Percentiles rank a stretch among this genome's conserved stretches.
phyloP scores from a whole-genome alignment of 1,284 basidiomycete species.

The Cutaneotrichosporon sp. region DNA sequence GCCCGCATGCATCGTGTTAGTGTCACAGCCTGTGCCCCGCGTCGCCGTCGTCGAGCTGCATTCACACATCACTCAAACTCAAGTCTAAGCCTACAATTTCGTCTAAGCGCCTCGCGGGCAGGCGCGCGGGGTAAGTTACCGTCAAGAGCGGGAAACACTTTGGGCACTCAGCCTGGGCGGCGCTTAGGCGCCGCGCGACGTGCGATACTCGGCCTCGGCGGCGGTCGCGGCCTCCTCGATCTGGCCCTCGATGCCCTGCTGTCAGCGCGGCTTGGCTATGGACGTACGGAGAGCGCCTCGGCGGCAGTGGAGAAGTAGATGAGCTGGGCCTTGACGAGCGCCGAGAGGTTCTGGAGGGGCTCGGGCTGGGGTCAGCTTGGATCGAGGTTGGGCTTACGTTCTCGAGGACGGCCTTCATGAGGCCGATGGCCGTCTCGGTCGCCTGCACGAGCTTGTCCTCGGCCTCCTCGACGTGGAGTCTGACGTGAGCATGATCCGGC shows the following conservation, averaged over 20 bases:
- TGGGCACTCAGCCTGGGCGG: too few relatives aligned
- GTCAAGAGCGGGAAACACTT: background rate
- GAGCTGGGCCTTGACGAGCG: constrained; percentile 87
- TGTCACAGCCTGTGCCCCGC: background rate
- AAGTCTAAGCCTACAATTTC: constrained; percentile 5
- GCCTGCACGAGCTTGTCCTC: constrained; percentile 95
- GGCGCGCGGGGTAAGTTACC: background rate
- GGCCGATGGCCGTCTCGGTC: constrained; percentile 95
- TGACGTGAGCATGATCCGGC: constrained; percentile 45
- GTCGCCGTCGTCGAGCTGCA: background rate
- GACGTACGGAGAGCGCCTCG: constrained; percentile 66
- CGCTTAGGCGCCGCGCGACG: constrained; percentile 52
- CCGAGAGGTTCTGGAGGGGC: constrained; percentile 88
- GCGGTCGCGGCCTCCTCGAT: constrained; percentile 86
- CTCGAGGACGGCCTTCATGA: constrained; percentile 97
- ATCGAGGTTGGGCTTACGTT: constrained; percentile 65
- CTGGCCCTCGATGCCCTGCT: constrained; percentile 70
- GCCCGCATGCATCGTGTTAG: constrained; percentile 8
- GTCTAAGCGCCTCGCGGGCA: constrained; percentile 9
- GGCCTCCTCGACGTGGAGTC: constrained; percentile 82
- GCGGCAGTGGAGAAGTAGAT: constrained; percentile 81
- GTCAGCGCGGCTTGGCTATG: background rate
- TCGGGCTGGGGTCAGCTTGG: constrained; percentile 68
- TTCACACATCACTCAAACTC: constrained; percentile 3
- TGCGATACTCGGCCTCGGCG: constrained; percentile 88